Evolutionary conservation across 805 yeast genomes (phyloP), one percentile per base, ranked within the genome.

Genomic region (Myxozyma vanderwaltii): DNA sequence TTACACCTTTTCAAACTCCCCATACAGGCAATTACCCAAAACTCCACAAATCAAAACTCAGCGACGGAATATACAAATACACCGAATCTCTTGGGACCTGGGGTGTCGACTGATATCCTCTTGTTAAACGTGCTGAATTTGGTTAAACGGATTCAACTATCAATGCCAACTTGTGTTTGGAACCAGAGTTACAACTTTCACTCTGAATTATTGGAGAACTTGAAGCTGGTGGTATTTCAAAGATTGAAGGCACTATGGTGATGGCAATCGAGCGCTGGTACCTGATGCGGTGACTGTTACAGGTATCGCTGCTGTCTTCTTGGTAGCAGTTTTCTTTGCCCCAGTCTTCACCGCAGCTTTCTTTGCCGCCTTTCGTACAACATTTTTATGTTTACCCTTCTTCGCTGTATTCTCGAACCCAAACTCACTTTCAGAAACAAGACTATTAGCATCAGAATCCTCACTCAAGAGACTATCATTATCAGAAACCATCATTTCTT

Each of bases 381-480:
- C 24, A 17, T 44, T 33, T 7, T 47, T 47, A n/a, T 3, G 21
- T 7, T 47, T 47, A n/a, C 2, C 10, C 33, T 29, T 29, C 33
- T 3, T 35, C 24, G n/a, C 15, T 7, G 27, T 5, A 5, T 29
- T 8, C 8, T 10, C 40, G 1, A 13, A n/a, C 27, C 4, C 51
- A 3, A 33, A 24, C 15, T 50, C 54, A 43, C 17, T 23, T 6
- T 39, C 44, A n/a, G 45, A 26, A 6, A 24, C 38, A 4, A 15
- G 13, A 6, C 7, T 31, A 7, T 26, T 29, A 10, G 46, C 49
- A 39, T 54, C 45, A 2, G 43, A 38, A 2, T 15, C 6, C 2
- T 38, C 45, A 23, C 45, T 27, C 47, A 54, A 17, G 21, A 24
- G 15, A 8, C 31, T 23, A n/a, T 54, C 54, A 24, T 54, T 44